Evolutionary conservation across 106 monocot species (phyloP).

Genomic region (Amphibolis antarctica): DNA sequence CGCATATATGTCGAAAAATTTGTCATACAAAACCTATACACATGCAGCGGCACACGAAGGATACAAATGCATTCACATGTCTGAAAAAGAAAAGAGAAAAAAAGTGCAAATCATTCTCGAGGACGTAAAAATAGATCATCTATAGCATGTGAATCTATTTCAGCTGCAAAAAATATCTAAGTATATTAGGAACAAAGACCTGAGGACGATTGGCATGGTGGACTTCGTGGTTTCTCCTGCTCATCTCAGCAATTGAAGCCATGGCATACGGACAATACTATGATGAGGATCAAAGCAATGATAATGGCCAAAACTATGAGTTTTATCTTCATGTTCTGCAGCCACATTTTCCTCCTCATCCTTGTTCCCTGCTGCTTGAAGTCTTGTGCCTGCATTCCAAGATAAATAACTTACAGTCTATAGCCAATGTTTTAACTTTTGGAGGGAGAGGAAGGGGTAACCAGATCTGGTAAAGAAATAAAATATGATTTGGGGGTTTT

Average conservation of each 20-base stretch:
- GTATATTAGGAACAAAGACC: neutral
- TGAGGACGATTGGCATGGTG: neutral
- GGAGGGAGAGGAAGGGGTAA: neutral
- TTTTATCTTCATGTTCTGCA: conserved; percentile 62
- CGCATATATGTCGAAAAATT: neutral
- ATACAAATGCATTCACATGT: neutral
- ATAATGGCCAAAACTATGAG: conserved; percentile 54
- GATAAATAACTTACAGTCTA: neutral
- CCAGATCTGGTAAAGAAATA: neutral
- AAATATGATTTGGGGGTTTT: neutral
- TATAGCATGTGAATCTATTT: neutral
- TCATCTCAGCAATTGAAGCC: conserved; percentile 49
- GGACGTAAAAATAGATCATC: neutral
- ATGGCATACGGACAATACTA: conserved; percentile 51
- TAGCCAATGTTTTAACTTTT: neutral
- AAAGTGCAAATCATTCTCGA: neutral
- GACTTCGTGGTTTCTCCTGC: neutral
- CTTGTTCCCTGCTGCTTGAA: conserved; percentile 46
- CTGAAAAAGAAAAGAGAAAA: neutral
- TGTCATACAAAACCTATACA: neutral
- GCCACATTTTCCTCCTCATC: conserved; percentile 66
- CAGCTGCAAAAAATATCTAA: neutral
- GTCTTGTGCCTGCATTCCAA: conserved; percentile 41
- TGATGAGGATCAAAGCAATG: conserved; percentile 50
- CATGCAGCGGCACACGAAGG: neutral